Base-by-base conservation (phyloP, 2,329 filamentous ascomycete species). In the Aspergillus brasiliensis region DNA sequence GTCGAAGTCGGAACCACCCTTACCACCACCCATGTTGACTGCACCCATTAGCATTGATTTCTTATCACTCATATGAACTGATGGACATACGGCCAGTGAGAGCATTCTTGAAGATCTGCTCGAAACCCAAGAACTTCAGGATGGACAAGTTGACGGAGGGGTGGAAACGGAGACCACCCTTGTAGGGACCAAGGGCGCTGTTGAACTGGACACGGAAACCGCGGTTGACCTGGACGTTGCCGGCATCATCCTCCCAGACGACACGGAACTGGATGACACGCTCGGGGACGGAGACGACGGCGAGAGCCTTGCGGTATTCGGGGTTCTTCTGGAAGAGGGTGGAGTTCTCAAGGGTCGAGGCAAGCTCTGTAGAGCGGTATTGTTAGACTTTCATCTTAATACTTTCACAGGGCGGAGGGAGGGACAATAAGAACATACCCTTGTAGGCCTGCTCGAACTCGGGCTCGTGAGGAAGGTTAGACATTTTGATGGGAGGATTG, bases 91-190 rank as follows among this genome's bases (percentile, higher is more conserved):
- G 82, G 75, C 95, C 95, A 63, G 95, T 98, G 69, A 98, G 83
- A 69, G 95, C 95, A 91, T 98, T 98, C 87, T 98, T 98, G 86
- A 98, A 98, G 82, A 94, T 96, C 83, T 98, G 95, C 88, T 99
- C 95, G 74, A 98, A 98, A 67, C 94, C 95, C 75, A 99, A 86
- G 83, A 98, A 98, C 84, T 99, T 99, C 73, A 99, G 87, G 73
- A 86, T 83, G 59, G 82, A 86, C 56, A 89, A 82, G 77, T 89
- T 83, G 58, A 82, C 80, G 34, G 73, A 69, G 64, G 94, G 95
- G 80, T 99, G 95, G 80, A 99, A 92, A 70, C 95, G 86, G 69
- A 98, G 88, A 77, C 95, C 95, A 68, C 95, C 95, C 87, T 98
- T 98, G 89, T 97, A 98, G 56, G 95, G 95, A 59, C 95, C 95